These are phyloP conservation scores for Hyphodiscus sp. DNA, from an alignment of 2,329 filamentous ascomycete species.

Conservation along the genomic window DNA sequence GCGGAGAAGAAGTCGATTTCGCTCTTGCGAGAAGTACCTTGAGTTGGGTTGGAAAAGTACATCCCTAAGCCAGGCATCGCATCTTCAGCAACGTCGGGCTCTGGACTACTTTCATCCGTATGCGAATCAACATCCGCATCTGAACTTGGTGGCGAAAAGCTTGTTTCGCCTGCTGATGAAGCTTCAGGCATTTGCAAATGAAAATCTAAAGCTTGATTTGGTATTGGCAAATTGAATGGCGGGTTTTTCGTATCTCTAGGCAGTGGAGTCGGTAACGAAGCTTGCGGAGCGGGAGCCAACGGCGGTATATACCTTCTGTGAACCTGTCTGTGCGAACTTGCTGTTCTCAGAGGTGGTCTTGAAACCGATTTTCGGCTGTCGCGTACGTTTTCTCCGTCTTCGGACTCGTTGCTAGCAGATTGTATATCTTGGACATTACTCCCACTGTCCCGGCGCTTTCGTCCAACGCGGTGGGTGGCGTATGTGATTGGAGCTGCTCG, in stretches of 20 bases:
- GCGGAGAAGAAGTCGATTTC: conserved; percentile 24
- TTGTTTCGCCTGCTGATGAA: conserved; percentile 26
- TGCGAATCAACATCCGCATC: conserved; percentile 27
- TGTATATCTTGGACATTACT: conserved; percentile 8
- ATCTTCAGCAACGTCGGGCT: conserved; percentile 11
- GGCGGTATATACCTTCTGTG: conserved; percentile 9
- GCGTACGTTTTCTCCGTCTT: conserved; percentile 5
- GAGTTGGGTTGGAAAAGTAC: conserved; percentile 2
- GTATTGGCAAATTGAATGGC: conserved; percentile 10
- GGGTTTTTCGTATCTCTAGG: conserved; percentile 4
- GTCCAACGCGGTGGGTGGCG: conserved; percentile 8
- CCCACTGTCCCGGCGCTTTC: conserved; percentile 22
- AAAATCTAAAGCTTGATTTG: conserved; percentile 6
- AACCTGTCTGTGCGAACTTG: conserved; percentile 15
- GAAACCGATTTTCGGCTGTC: conserved; percentile 11
- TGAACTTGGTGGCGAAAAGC: conserved; percentile 20
- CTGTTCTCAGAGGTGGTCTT: conserved; percentile 18
- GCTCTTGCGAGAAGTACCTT: background rate
- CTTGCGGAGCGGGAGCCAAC: conserved; percentile 4
- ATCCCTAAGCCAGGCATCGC: conserved; percentile 9
- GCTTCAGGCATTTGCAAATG: conserved; percentile 16
- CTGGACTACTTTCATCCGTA: conserved; percentile 26
- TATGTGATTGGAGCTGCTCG: conserved; percentile 14
- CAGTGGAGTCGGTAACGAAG: conserved; percentile 13
- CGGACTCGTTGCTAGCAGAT: conserved; percentile 1